These are phyloP conservation scores for Hortiboletus flavorubellus DNA, from an alignment of 768 basidiomycete genomes.

Conservation along the genomic window DNA sequence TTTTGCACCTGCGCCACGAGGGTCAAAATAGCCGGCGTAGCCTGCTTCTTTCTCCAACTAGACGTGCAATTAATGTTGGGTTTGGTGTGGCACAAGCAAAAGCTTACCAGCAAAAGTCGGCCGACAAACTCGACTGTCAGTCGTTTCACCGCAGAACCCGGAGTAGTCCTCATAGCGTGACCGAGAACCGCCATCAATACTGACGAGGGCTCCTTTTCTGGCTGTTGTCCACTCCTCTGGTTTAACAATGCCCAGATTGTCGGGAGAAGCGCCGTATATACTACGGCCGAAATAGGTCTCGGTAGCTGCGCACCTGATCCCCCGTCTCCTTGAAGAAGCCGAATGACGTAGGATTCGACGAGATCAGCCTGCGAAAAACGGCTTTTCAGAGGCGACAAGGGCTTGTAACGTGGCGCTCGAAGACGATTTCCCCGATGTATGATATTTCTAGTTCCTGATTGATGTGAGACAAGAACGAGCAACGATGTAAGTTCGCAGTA, in stretches of 20 bases:
- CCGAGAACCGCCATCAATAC: slow-evolving; percentile 56
- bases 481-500: slow-evolving; percentile 77
- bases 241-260: slow-evolving; percentile 76
- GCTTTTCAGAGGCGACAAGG: slow-evolving; percentile 18
- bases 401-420: slow-evolving; percentile 9
- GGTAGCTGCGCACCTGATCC: slow-evolving; percentile 41
- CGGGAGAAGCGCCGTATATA: slow-evolving; percentile 69
- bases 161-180: slow-evolving; percentile 58
- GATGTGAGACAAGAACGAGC: slow-evolving; percentile 41
- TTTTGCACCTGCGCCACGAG: slow-evolving; percentile 27
- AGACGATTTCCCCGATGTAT: slow-evolving; percentile 6
- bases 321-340: slow-evolving; percentile 53
- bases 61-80: slow-evolving; percentile 2
- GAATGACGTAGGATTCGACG: slow-evolving; percentile 59
- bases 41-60: slow-evolving; percentile 60
- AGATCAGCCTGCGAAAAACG: slow-evolving; percentile 40
- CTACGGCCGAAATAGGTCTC: slow-evolving; percentile 48
- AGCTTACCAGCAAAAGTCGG: slow-evolving; percentile 61
- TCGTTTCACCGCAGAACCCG: slow-evolving; percentile 62
- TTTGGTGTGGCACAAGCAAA: neutral
- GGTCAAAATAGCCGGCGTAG: slow-evolving; percentile 48
- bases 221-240: slow-evolving; percentile 32
- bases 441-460: slow-evolving; percentile 6
- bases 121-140: slow-evolving; percentile 74
- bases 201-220: slow-evolving; percentile 19